phyloP scores from a whole-genome alignment of 495 filamentous ascomycete species.

The Hamigera avellanea region DNA sequence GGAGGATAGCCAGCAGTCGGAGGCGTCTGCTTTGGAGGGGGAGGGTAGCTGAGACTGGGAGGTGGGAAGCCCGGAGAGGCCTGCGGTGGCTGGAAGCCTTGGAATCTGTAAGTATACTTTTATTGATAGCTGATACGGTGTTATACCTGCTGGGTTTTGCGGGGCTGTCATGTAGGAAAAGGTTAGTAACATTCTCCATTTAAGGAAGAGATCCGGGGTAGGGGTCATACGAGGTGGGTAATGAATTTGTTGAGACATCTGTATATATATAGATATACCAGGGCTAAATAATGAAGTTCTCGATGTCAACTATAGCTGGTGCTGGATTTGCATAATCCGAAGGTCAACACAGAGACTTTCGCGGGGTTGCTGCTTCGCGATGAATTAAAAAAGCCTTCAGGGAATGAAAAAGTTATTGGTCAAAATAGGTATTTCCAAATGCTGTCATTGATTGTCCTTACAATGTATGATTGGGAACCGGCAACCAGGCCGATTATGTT shows the following conservation, averaged over 20 bases:
- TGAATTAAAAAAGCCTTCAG: too few relatives aligned
- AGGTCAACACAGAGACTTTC: too few relatives aligned
- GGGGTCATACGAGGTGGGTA: not conserved
- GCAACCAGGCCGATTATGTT: constrained; percentile 4
- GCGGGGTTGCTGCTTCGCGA: too few relatives aligned
- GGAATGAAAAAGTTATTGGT: too few relatives aligned
- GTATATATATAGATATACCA: not conserved
- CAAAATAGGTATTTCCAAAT: too few relatives aligned
- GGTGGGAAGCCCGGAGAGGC: constrained; percentile 17
- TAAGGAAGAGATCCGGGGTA: not conserved
- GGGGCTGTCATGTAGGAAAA: not conserved
- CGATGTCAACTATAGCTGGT: too few relatives aligned
- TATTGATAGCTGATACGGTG: too few relatives aligned
- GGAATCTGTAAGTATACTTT: constrained; percentile 1
- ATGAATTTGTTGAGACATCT: not conserved
- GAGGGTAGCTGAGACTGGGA: constrained; percentile 25
- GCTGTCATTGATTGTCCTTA: too few relatives aligned
- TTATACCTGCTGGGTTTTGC: not conserved
- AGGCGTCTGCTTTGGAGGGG: constrained; percentile 22
- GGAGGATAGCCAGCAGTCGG: constrained; percentile 13
- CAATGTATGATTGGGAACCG: constrained; percentile 3
- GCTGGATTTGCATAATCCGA: too few relatives aligned
- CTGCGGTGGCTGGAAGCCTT: constrained; percentile 9
- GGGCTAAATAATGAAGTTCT: not conserved
- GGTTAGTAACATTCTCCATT: not conserved